A percentile compares a stretch with the other conserved stretches of the same genome.
These are phyloP conservation scores for Trypanosoma theileri DNA, from an alignment of 208 protist genomes.

Conservation along the genomic window DNA sequence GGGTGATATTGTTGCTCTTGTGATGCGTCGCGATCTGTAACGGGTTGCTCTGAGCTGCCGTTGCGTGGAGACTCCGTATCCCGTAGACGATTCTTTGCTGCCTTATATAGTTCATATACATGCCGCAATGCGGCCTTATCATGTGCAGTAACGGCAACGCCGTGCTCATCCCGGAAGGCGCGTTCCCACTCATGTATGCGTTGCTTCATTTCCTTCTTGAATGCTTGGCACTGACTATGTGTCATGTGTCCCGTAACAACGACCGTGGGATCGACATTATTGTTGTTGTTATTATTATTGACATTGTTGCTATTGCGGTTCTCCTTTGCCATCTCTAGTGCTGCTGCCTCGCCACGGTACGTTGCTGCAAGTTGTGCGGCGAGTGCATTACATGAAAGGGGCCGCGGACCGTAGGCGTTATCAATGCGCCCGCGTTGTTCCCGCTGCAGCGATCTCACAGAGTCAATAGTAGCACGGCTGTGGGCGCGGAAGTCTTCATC, in stretches of 20 bases:
- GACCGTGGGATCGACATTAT: conserved; percentile 15
- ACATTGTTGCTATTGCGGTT: conserved; percentile 23
- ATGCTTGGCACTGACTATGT: conserved; percentile 54
- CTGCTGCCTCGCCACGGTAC: conserved; percentile 76
- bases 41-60: conserved; percentile 1
- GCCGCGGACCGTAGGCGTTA: conserved; percentile 54
- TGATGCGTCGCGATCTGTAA: conserved; percentile 25
- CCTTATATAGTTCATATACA: conserved; percentile 88
- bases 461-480: conserved; percentile 58
- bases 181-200: conserved; percentile 90
- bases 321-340: conserved; percentile 57
- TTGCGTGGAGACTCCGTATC: conserved; percentile 35
- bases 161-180: conserved; percentile 59
- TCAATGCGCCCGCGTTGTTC: conserved; percentile 81
- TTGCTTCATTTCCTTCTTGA: conserved; percentile 89
- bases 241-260: conserved; percentile 51
- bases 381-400: conserved; percentile 55
- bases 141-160: conserved; percentile 62
- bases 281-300: too few species aligned
- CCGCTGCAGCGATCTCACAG: conserved; percentile 62
- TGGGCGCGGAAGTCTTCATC: conserved; percentile 78
- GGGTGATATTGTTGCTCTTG: conserved; percentile 6
- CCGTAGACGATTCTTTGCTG: conserved; percentile 57
- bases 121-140: conserved; percentile 71
- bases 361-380: conserved; percentile 58